These are phyloP conservation scores for Biscutella laevigata DNA, from an alignment of 441 rosid species.

Conservation along the genomic window DNA sequence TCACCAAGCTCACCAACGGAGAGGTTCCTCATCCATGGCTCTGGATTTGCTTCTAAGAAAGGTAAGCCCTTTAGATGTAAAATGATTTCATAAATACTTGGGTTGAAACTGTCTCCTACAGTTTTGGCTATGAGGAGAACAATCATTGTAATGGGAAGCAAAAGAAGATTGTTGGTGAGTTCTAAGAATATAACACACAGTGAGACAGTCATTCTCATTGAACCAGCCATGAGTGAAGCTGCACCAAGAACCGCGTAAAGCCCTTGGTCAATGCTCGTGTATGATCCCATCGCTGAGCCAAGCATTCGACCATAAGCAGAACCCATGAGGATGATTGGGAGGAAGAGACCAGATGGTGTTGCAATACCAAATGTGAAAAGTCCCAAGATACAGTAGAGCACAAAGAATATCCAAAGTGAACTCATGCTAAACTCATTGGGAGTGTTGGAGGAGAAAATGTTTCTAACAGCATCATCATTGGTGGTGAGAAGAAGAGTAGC, in stretches of 20 bases:
- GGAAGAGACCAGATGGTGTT: slow-evolving; percentile 84
- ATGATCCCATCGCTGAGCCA: slow-evolving; percentile 57
- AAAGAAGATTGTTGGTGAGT: slow-evolving; percentile 75
- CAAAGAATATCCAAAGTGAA: slow-evolving; percentile 60
- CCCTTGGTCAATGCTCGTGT: slow-evolving; percentile 66
- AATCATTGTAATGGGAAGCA: slow-evolving; percentile 79
- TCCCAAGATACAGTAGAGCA: slow-evolving; percentile 60
- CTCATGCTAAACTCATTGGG: slow-evolving; percentile 44
- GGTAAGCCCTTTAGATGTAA: slow-evolving; percentile 78
- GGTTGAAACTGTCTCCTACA: slow-evolving; percentile 76
- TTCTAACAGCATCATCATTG: slow-evolving; percentile 80
- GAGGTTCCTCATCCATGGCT: slow-evolving; percentile 93
- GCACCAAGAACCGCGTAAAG: slow-evolving; percentile 90
- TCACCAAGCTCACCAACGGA: slow-evolving; percentile 76
- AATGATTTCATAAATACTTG: slow-evolving; percentile 77
- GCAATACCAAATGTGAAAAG: slow-evolving; percentile 81
- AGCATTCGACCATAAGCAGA: slow-evolving; percentile 84
- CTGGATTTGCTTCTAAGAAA: slow-evolving; percentile 80
- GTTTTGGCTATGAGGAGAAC: slow-evolving; percentile 81
- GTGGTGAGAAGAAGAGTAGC: slow-evolving; percentile 81
- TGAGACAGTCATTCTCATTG: slow-evolving; percentile 97
- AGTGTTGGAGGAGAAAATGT: slow-evolving; percentile 72
- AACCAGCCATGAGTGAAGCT: slow-evolving; percentile 89
- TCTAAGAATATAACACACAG: slow-evolving; percentile 89
- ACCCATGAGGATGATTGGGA: slow-evolving; percentile 85